Conservation (phyloP, 177 flowering plant species). For the Vitis hybrid region DNA sequence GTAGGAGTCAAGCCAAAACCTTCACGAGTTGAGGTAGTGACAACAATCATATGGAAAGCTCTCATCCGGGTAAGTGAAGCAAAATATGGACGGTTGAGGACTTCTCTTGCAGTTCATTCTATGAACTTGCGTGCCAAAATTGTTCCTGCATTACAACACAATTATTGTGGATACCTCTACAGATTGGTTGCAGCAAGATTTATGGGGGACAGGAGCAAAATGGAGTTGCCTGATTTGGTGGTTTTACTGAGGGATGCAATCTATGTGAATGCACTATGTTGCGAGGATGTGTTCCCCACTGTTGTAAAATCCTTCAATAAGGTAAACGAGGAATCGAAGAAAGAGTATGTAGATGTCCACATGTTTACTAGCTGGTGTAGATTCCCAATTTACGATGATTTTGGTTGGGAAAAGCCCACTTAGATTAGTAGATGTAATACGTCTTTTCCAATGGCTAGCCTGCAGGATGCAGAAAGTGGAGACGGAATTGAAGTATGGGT, state of each 20-base stretch:
- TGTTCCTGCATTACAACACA: neutral
- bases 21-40: too few species aligned
- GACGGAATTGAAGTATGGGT: slow-evolving; percentile 21
- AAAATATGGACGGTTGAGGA: too few species aligned
- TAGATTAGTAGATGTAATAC: neutral
- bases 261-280: neutral
- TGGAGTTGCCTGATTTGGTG: neutral
- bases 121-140: too few species aligned
- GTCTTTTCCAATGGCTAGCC: neutral
- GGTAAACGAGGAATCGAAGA: neutral
- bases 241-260: neutral
- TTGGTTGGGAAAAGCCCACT: slow-evolving; percentile 20
- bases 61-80: too few species aligned
- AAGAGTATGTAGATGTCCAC: neutral
- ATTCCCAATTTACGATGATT: slow-evolving; percentile 18
- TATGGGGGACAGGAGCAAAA: neutral
- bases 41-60: too few species aligned
- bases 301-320: neutral
- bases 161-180: slow-evolving; percentile 10
- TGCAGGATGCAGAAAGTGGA: slow-evolving; percentile 7
- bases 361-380: slow-evolving; percentile 13
- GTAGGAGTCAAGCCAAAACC: too few species aligned
- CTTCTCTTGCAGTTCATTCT: too few species aligned
- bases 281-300: neutral
- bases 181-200: neutral